Evolutionary conservation across 2,329 filamentous ascomycete species (phyloP), one percentile per base, ranked within the genome.

Genomic region (Pyrenophora tritici-repentis): DNA sequence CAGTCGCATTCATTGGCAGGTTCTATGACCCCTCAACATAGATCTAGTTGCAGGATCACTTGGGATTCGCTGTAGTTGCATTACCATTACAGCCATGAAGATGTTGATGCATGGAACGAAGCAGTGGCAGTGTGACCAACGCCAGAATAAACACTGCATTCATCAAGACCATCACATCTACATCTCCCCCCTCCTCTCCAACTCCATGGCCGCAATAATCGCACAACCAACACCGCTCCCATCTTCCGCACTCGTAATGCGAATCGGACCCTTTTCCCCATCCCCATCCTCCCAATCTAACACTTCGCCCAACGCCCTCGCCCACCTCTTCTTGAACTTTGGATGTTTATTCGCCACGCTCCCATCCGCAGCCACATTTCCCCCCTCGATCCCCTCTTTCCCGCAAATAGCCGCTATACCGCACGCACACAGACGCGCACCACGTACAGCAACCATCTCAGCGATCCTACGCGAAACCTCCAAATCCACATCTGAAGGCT

Each of bases 341-440:
- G 73, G 73, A 60, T 75, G 72, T 47, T 76, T 76, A 42, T 73
- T 75, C 16, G 71, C 73, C 13, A 76, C 73, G 38, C 66, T 67
- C 0, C 72, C 73, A 49, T 76, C 73, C 1, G 73, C 73, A 2
- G 72, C 73, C 3, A 75, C 70, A 57, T 75, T 67, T 0, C 73
- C 73, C 7, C 52, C 38, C 5, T 41, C 47, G 18, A 72, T 68
- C 1, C 56, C 58, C 37, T 72, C 70, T 51, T 67, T 71, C 4
- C 45, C 51, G 51, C 71, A 74, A 22, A 75, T 74, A 1, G 73
- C 73, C 2, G 71, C 67, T 6, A 75, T 56, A n/a, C 72, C 73
- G 41, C 70, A 73, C 0, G 72, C 68, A 47, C 71, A 74, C 3
- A 75, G 61, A 12, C 72, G 51, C 12, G 73, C 71, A 3, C 70